Conservation (phyloP, 495 filamentous ascomycete genomes). For the Aspergillus olivimuriae region DNA sequence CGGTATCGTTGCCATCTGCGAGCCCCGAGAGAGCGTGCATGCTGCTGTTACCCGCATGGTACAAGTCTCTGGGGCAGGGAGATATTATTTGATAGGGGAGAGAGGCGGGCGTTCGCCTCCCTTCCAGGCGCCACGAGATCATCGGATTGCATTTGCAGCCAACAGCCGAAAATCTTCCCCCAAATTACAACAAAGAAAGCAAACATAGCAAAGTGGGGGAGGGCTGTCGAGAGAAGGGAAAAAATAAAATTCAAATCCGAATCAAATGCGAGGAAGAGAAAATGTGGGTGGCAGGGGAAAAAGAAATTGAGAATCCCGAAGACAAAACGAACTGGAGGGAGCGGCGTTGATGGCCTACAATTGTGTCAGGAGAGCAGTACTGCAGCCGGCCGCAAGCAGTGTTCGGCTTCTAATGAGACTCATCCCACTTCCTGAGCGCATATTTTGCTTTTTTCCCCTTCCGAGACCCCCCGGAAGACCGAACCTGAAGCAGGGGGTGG, state of each 20-base stretch:
- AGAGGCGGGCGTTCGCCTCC: not conserved
- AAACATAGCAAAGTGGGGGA: slow-evolving; percentile 1
- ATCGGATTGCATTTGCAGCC: not conserved
- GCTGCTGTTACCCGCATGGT: slow-evolving; percentile 10
- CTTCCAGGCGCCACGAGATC: not conserved
- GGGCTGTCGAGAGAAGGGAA: not conserved
- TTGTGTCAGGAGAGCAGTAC: too few relatives aligned
- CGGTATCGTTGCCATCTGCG: slow-evolving; percentile 11
- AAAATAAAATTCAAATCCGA: not conserved
- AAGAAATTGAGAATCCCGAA: not conserved
- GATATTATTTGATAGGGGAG: slow-evolving; percentile 9
- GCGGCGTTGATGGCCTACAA: not conserved
- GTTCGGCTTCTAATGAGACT: slow-evolving; percentile 3
- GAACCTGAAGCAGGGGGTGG: slow-evolving; percentile 2
- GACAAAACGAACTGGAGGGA: slow-evolving; percentile 9
- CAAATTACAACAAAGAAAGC: not conserved
- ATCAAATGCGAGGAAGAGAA: not conserved
- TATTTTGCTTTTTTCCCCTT: slow-evolving; percentile 3
- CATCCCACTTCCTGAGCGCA: not conserved
- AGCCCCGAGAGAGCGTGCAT: not conserved
- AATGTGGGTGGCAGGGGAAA: not conserved
- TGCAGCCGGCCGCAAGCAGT: slow-evolving; percentile 10
- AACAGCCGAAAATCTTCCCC: not conserved
- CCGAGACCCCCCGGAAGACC: not conserved
- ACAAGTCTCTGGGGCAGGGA: not conserved